These are phyloP conservation scores for Paramecium biaurelia DNA, from an alignment of 73 alveolate species.

Conservation along the genomic window DNA sequence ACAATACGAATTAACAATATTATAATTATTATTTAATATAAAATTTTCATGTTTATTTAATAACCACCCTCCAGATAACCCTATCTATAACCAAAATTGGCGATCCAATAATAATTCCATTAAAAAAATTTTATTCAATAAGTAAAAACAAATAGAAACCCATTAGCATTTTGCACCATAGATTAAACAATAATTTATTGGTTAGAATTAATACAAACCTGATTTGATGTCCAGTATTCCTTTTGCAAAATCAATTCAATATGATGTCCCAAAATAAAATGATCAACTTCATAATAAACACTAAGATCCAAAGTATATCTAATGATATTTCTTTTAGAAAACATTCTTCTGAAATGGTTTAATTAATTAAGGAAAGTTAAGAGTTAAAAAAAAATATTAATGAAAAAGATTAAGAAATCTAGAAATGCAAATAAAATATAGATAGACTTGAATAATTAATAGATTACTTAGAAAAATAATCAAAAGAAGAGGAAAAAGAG, in stretches of 20 bases:
- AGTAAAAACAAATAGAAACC: neutral
- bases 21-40: neutral
- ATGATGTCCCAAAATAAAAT: slow-evolving; percentile 8
- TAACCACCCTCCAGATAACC: slow-evolving; percentile 12
- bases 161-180: slow-evolving; percentile 23
- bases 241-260: slow-evolving; percentile 12
- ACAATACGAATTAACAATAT: neutral
- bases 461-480: slow-evolving; percentile 17
- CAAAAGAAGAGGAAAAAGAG: neutral
- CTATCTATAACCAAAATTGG: neutral
- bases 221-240: slow-evolving; percentile 17
- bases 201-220: neutral
- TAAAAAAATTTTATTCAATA: neutral
- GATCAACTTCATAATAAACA: neutral
- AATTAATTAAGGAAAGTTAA: slow-evolving; percentile 25
- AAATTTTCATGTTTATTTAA: neutral
- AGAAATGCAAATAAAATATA: neutral
- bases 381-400: neutral
- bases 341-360: slow-evolving; percentile 14
- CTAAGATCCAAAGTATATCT: neutral
- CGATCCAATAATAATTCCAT: neutral
- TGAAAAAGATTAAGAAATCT: slow-evolving; percentile 8
- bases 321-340: neutral
- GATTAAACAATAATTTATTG: neutral
- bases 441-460: neutral